phyloP scores from a whole-genome alignment of 148 eudicot genomes.

The Talinum fruticosum region DNA sequence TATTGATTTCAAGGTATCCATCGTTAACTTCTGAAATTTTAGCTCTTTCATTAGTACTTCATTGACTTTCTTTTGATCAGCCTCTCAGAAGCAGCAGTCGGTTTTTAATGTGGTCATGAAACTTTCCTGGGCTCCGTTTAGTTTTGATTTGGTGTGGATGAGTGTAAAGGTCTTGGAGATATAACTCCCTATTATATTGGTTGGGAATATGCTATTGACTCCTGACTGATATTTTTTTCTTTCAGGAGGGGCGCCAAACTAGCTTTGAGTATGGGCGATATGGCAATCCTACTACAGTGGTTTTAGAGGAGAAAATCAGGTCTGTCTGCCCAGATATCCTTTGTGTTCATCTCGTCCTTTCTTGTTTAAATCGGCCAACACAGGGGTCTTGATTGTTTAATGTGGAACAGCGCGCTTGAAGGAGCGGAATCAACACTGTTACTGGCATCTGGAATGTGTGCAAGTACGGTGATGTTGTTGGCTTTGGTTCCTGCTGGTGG shows the following conservation, averaged over 20 bases:
- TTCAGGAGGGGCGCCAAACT: constrained; percentile 65
- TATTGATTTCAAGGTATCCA: constrained; percentile 79
- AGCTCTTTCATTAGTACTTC: background rate
- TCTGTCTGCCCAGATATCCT: constrained; percentile 33
- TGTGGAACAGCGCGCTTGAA: constrained; percentile 75
- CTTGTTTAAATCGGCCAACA: background rate
- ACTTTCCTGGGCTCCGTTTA: background rate
- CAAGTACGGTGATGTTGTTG: constrained; percentile 77
- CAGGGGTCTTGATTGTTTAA: constrained; percentile 6
- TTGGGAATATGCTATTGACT: background rate
- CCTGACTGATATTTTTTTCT: background rate
- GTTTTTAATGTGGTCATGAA: background rate
- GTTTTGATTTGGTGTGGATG: background rate
- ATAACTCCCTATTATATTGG: background rate
- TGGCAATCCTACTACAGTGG: constrained; percentile 75
- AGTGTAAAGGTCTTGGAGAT: background rate
- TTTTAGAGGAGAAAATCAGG: constrained; percentile 83
- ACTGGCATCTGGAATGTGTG: constrained; percentile 96
- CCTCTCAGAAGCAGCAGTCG: background rate
- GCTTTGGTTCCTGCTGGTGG: constrained; percentile 96
- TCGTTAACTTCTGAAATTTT: background rate
- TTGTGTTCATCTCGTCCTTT: background rate
- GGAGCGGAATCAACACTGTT: constrained; percentile 89
- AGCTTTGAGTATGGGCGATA: constrained; percentile 94
- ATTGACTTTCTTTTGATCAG: constrained; percentile 7